A percentile compares a stretch with the other conserved stretches of the same genome.
These are phyloP conservation scores for Macadamia integrifolia DNA, from an alignment of 164 flowering plant species.

Conservation along the genomic window DNA sequence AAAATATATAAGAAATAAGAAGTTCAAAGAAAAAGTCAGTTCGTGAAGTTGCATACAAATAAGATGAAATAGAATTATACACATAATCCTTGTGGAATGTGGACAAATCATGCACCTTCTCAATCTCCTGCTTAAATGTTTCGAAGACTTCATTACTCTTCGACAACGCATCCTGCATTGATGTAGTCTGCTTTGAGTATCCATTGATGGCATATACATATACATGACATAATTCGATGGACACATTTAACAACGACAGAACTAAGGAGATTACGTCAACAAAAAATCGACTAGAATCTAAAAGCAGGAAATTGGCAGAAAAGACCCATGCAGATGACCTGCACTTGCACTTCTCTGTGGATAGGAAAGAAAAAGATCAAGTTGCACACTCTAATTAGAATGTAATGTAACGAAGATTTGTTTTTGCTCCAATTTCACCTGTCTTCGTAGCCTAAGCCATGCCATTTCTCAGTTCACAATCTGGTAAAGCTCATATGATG, in stretches of 20 bases:
- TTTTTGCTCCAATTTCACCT: too few relatives aligned
- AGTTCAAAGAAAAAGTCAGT: background rate
- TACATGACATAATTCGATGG: background rate
- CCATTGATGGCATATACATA: background rate
- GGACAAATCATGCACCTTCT: constrained; percentile 51
- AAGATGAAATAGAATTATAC: background rate
- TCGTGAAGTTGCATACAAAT: background rate
- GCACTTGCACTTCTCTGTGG: background rate
- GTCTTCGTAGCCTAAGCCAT: too few relatives aligned
- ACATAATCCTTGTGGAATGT: background rate
- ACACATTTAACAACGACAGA: background rate
- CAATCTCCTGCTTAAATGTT: constrained; percentile 91
- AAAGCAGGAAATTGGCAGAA: background rate
- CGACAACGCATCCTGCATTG: constrained; percentile 76
- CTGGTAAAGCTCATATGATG: too few relatives aligned
- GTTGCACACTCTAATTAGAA: too few relatives aligned
- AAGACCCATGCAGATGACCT: background rate
- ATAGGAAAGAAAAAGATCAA: too few relatives aligned
- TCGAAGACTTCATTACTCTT: constrained; percentile 95
- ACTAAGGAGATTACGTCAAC: background rate
- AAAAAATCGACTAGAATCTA: background rate
- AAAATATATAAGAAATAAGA: constrained; percentile 1
- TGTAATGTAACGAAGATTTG: too few relatives aligned
- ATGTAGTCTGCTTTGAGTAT: constrained; percentile 5
- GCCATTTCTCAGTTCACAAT: too few relatives aligned